A percentile compares a stretch with the other conserved stretches of the same genome.
These are phyloP conservation scores for Plasmopara halstedii DNA, from an alignment of 352 stramenopile species.

Conservation along the genomic window DNA sequence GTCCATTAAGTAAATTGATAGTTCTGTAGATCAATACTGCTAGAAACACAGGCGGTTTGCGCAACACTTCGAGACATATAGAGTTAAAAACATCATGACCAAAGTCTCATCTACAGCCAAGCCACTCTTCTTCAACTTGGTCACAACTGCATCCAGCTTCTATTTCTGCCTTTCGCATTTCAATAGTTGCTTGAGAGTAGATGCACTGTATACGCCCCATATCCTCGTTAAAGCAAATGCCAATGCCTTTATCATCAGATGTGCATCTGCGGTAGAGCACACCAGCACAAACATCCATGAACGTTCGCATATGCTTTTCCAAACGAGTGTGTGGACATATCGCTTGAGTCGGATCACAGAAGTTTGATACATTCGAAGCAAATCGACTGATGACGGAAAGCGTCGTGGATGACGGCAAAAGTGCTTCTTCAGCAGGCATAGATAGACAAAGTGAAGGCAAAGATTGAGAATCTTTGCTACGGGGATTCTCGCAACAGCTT, in stretches of 20 bases:
- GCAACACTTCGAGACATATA: no score
- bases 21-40: no score
- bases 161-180: slow-evolving; percentile 22
- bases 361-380: slow-evolving; percentile 8
- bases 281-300: slow-evolving; percentile 7
- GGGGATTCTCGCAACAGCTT: slow-evolving; percentile 10
- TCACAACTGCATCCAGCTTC: slow-evolving; percentile 10
- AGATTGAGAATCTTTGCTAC: neutral
- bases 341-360: no score
- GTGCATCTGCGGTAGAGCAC: no score
- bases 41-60: no score
- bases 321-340: slow-evolving; percentile 5
- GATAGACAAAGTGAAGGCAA: slow-evolving; percentile 8
- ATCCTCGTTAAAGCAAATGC: slow-evolving; percentile 24
- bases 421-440: slow-evolving; percentile 1
- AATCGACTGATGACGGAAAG: slow-evolving; percentile 4
- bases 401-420: slow-evolving; percentile 7
- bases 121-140: slow-evolving; percentile 17
- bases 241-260: slow-evolving; percentile 13
- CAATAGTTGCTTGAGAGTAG: slow-evolving; percentile 7
- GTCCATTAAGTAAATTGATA: no score
- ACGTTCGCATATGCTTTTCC: slow-evolving; percentile 1
- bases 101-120: slow-evolving; percentile 8
- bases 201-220: slow-evolving; percentile 15
- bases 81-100: no score